Evolutionary conservation across 2,329 filamentous ascomycete genomes (phyloP), one percentile per base, ranked within the genome.

Genomic region (Scedosporium boydii): DNA sequence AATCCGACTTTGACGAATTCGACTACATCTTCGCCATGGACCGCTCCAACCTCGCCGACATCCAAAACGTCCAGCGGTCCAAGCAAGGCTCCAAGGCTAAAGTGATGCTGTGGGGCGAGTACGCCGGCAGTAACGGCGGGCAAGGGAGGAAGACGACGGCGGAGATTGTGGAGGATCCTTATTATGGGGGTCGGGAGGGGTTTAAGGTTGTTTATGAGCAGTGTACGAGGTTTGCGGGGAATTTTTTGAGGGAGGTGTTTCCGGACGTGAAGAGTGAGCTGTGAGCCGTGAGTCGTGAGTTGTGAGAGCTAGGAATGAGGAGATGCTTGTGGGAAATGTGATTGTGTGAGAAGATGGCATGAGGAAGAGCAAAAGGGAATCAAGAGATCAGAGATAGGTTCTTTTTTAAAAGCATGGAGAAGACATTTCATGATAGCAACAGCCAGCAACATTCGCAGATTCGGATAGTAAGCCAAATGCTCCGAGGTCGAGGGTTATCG

Each of bases 1-100:
- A 80, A 1, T 81, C 82, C 60, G 95, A 99, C 75, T 96, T 98
- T 69, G 78, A 86, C 62, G 81, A 82, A 16, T 98, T 97, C 70
- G 91, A 98, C 75, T 98, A 96, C 76, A 87, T 99, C 64, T 87
- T 99, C 63, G 93, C 90, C 64, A 99, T 99, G 95, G 95, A 99
- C 72, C 80, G 84, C 58, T 84, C 86, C 56, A 98, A 98, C 72
- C 78, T 96, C 55, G 79, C 81, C 7, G 84, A 96, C 70, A 76
- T 96, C 63, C 73, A 86, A 69, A 79, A 85, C 41, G 75, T 87
- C 70, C 78, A 84, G 66, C 77, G 80, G 64, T 79, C 83, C 67
- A 83, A 82, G 67, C 77, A 81, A n/a, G 79, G 82, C 41, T 73
- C 79, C 38, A 84, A 83, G 71, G 86, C 85, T 3, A 81, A 84